Evolutionary conservation across 2,329 filamentous ascomycete genomes (phyloP).

Genomic region (Diplodia seriata): DNA sequence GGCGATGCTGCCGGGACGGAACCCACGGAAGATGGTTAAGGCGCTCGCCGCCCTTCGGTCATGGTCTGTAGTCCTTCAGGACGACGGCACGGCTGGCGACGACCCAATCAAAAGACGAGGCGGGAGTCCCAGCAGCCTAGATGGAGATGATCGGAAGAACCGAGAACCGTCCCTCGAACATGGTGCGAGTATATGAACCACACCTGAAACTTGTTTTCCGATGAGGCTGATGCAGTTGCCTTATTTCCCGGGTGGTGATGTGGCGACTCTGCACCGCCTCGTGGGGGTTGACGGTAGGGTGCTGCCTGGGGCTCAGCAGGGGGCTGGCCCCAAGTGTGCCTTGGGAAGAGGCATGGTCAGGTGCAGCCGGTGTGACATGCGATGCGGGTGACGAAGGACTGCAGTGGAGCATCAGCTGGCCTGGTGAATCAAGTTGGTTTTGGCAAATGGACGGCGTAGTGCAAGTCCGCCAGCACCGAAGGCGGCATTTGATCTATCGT

Average conservation of each 20-base stretch:
- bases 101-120: constrained; percentile 1
- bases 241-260: not conserved
- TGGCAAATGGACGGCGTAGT: not conserved
- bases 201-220: constrained; percentile 9
- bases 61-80: constrained; percentile 9
- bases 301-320: constrained; percentile 13
- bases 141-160: not conserved
- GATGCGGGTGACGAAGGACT: not conserved
- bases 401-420: not conserved
- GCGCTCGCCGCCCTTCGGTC: not conserved
- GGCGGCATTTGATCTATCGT: not conserved
- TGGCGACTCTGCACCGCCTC: constrained; percentile 20
- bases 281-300: not conserved
- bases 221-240: not conserved
- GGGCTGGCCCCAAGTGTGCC: constrained; percentile 2
- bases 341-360: not conserved
- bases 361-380: not conserved
- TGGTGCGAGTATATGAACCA: not conserved
- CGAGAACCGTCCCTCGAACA: not conserved
- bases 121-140: not conserved
- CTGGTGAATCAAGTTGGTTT: not conserved
- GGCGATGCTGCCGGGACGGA: not conserved
- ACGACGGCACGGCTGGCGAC: not conserved
- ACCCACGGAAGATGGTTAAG: not conserved
- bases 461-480: not conserved